Base-by-base conservation (phyloP, 2,329 filamentous ascomycete species). In the Cytospora piceicola region DNA sequence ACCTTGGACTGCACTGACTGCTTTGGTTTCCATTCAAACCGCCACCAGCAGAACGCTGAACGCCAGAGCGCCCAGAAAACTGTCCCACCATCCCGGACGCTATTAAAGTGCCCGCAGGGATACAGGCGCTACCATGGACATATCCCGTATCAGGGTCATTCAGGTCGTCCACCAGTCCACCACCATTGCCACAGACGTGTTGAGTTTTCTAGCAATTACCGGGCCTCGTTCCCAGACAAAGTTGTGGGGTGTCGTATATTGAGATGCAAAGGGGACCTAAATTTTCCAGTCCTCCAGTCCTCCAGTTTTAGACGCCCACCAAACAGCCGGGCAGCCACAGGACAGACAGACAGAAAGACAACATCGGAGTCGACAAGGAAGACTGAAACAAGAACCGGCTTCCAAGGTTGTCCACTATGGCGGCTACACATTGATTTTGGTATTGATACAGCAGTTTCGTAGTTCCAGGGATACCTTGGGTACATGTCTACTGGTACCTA, bases 51-150 rank as follows among this genome's bases (percentile, higher is more conserved):
- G n/a, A n/a, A n/a, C n/a, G n/a, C n/a, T n/a, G n/a, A n/a, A n/a
- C n/a, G n/a, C n/a, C n/a, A n/a, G n/a, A n/a, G n/a, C n/a, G n/a
- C n/a, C 49, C 49, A 57, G 30, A 11, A 11, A 30, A 49, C 20
- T 62, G 60, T 14, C 53, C 42, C 60, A 56, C 56, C 53, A 51
- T 49, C 60, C 20, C 58, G 42, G 42, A n/a, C 42, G 17, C 59
- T 46, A 61, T 54, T 22, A 42, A 54, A 51, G 54, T 46, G 55
- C 17, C 29, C 24, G 15, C 52, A 49, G 39, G 39, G 53, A 51
- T 57, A 27, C 34, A 49, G 36, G 20, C 24, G 30, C 24, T 61
- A 46, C 20, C 20, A n/a, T 46, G 42, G 14, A 46, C 20, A 22
- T 46, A 22, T 15, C 22, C 15, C 42, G 20, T 22, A 20, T 15